Conservation (phyloP, 495 filamentous ascomycete species). For the Penicillium soppii region DNA sequence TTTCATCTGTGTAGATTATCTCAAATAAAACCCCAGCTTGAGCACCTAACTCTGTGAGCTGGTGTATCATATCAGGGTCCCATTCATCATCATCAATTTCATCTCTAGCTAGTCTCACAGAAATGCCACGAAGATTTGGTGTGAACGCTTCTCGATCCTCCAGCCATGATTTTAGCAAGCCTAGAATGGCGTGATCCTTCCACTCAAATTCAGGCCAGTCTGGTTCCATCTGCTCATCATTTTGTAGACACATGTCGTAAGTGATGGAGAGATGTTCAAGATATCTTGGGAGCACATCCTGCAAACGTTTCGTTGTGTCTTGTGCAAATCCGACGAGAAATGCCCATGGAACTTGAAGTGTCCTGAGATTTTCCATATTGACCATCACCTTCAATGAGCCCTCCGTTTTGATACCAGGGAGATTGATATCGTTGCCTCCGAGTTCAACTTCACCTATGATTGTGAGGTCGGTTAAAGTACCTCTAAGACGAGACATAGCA, state of each 20-base stretch:
- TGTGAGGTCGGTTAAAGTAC: slow-evolving; percentile 15
- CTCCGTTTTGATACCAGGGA: slow-evolving; percentile 6
- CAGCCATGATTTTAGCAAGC: background rate
- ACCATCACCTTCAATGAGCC: slow-evolving; percentile 16
- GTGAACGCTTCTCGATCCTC: background rate
- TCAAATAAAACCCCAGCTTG: slow-evolving; percentile 4
- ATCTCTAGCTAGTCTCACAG: slow-evolving; percentile 2
- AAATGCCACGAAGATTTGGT: background rate
- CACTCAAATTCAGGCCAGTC: slow-evolving; percentile 9
- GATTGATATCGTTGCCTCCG: background rate
- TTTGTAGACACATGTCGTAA: slow-evolving; percentile 10
- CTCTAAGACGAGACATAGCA: slow-evolving; percentile 15
- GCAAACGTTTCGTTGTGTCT: slow-evolving; percentile 11
- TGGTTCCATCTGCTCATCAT: background rate
- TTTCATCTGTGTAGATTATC: background rate
- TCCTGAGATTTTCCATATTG: slow-evolving; percentile 6
- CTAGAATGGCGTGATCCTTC: background rate
- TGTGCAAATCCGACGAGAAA: slow-evolving; percentile 14
- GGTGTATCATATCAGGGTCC: background rate
- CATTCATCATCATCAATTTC: background rate
- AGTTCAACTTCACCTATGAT: slow-evolving; percentile 3
- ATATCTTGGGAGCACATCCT: slow-evolving; percentile 13
- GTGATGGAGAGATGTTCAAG: slow-evolving; percentile 15
- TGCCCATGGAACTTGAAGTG: slow-evolving; percentile 13
- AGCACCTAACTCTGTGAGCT: slow-evolving; percentile 1